Base-by-base conservation (phyloP, 192 early-diverging fungal species). In the Podila verticillata region DNA sequence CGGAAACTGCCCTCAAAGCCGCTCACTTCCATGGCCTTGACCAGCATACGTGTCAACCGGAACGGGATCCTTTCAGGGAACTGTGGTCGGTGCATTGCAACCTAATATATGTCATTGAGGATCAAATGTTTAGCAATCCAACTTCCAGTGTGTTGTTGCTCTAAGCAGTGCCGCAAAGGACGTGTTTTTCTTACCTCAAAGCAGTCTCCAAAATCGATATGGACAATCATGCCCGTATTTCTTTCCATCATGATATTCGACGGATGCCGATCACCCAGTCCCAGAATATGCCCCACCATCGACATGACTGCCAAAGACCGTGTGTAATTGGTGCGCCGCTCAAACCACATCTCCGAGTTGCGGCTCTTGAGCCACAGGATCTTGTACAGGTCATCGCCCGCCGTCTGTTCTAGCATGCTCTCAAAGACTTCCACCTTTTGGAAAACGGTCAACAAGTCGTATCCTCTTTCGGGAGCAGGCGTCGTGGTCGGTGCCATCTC, bases 121-220 rank as follows among this genome's bases (percentile, higher is more conserved):
- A 59, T 31, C 31, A 26, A 19, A 68, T 30, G 15, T 22, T 56
- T 15, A 68, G 54, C 20, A 61, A 9, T 44, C 36, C 12, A 44
- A 44, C 4, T 44, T 44, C 15, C 39, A 44, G 39, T 3, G 39
- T 3, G 39, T 7, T 13, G 39, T 17, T 13, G 13, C 12, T 44
- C 7, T 20, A 34, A 66, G 22, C 5, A 68, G 51, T 54, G 12
- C 87, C 91, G 15, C 15, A 51, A 51, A 22, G 20, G 49, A 7
- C 13, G 15, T 4, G 3, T 44, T 44, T 44, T 44, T 7, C 65
- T 49, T 61, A 69, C 75, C 89, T 98, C 96, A 67, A 98, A 98
- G 83, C 96, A 98, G 70, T 97, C 95, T 36, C 97, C 96, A 86
- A 98, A 96, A 83, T 99, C 97, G 79, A 99, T 97, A 72, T 99